Conservation (phyloP, 106 monocot species). For the Narthecium ossifragum region DNA sequence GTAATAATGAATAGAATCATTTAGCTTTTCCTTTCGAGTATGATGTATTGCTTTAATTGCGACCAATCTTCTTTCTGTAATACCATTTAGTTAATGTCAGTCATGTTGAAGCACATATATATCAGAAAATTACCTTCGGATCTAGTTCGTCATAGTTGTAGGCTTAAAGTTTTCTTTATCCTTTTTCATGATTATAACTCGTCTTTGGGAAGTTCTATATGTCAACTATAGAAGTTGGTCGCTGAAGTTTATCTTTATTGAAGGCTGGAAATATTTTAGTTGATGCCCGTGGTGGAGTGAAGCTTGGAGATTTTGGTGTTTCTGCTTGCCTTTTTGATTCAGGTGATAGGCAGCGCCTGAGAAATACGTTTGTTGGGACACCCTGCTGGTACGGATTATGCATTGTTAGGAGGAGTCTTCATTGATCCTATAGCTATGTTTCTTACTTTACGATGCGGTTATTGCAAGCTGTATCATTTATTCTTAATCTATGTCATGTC, state of each 20-base stretch:
- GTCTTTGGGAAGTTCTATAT: too few relatives aligned
- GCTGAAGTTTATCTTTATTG: too few relatives aligned
- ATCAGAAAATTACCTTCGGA: neutral
- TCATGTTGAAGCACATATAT: neutral
- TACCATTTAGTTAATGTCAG: neutral
- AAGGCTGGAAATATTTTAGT: constrained; percentile 92
- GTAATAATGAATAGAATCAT: too few relatives aligned
- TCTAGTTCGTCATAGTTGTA: neutral
- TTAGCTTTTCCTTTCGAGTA: constrained; percentile 8
- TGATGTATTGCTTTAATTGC: neutral
- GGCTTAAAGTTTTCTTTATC: neutral
- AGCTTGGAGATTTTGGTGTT: constrained; percentile 94
- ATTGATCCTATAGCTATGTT: neutral
- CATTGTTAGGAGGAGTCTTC: neutral
- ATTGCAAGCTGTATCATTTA: neutral
- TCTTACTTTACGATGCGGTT: neutral
- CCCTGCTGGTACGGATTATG: constrained; percentile 74
- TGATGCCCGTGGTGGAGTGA: constrained; percentile 57
- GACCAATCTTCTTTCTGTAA: neutral
- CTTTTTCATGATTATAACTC: too few relatives aligned
- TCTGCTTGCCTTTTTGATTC: constrained; percentile 86
- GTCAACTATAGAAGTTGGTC: too few relatives aligned
- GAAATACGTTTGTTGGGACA: constrained; percentile 91
- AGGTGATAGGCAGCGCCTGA: constrained; percentile 70
- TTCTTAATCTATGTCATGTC: neutral